Evolutionary conservation across 2,329 filamentous ascomycete species (phyloP), one percentile per base, ranked within the genome.

Genomic region (Arachnomyces sp.): DNA sequence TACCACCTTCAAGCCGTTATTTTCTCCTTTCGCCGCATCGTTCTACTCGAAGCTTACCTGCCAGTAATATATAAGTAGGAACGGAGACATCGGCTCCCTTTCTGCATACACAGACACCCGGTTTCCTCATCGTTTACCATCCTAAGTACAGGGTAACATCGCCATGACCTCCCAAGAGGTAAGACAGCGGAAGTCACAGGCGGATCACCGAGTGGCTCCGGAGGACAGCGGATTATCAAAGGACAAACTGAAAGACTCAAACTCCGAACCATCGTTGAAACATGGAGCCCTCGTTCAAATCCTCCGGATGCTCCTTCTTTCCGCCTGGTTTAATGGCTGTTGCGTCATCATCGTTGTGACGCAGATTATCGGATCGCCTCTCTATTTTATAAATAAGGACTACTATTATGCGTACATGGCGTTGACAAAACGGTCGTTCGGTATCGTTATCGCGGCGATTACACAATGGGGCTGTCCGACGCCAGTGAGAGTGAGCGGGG

Each of bases 381-480:
- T 82, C 25, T 80, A 81, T 53, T 57, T 80, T 39, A 71, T 79
- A 52, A 75, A 77, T 49, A 73, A 71, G 39, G 66, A 74, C 34
- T 79, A 74, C 52, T 82, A 79, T 56, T 75, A 82, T 52, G 67
- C 69, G 7, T 82, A 78, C 53, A 82, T 82, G 73, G 74, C 77
- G 15, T 74, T 75, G 54, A 82, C 78, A 13, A 82, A 82, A 56
- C 73, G 80, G 55, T 76, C 71, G 4, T 82, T 82, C 54, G 77
- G 74, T 1, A 65, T 82, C n/a, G 65, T 79, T 15, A 71, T 79
- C 42, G 77, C 73, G 2, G 76, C 76, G 30, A 63, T 80, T 43
- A 81, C 77, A 2, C 70, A 80, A 51, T 80, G 74, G 74, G 79
- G 75, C 55, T 71, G 72, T 33, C 78, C 78, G 1, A 82, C 78